A percentile compares a stretch with the other conserved stretches of the same genome.
phyloP scores from a whole-genome alignment of 495 filamentous ascomycete species.

The Glarea lozoyensis region DNA sequence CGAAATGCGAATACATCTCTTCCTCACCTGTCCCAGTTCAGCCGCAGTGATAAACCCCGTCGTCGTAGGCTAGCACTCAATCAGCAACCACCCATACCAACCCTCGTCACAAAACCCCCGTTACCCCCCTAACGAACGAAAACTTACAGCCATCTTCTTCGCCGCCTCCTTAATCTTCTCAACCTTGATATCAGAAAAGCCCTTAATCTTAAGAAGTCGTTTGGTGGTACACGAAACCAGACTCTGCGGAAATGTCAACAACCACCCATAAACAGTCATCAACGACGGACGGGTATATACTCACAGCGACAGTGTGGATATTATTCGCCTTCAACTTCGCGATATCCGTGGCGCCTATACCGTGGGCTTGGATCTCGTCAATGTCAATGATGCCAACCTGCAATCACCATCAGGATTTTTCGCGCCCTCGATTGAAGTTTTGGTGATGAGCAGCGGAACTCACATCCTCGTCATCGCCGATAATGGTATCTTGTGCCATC shows the following conservation, averaged over 20 bases:
- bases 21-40: slow-evolving; percentile 60
- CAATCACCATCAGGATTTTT: slow-evolving; percentile 1
- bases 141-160: slow-evolving; percentile 55
- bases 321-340: slow-evolving; percentile 63
- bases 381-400: slow-evolving; percentile 52
- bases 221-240: slow-evolving; percentile 58
- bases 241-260: slow-evolving; percentile 34
- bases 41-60: slow-evolving; percentile 71
- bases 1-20: slow-evolving; percentile 59
- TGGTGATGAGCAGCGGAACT: background rate
- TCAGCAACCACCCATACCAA: background rate
- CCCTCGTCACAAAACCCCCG: too few species aligned
- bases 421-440: background rate
- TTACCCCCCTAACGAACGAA: too few species aligned
- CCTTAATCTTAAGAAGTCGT: slow-evolving; percentile 64
- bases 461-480: too few species aligned
- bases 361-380: slow-evolving; percentile 65
- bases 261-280: slow-evolving; percentile 1
- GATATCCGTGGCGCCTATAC: slow-evolving; percentile 69
- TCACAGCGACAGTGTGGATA: slow-evolving; percentile 63
- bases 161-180: slow-evolving; percentile 76
- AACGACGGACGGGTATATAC: background rate
- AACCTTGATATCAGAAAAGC: slow-evolving; percentile 74
- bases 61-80: slow-evolving; percentile 44
- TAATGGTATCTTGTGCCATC: too few species aligned